A percentile compares a stretch with the other conserved stretches of the same genome.
phyloP scores from a whole-genome alignment of 1,284 basidiomycete genomes.

The Fomitopsis pinicola region DNA sequence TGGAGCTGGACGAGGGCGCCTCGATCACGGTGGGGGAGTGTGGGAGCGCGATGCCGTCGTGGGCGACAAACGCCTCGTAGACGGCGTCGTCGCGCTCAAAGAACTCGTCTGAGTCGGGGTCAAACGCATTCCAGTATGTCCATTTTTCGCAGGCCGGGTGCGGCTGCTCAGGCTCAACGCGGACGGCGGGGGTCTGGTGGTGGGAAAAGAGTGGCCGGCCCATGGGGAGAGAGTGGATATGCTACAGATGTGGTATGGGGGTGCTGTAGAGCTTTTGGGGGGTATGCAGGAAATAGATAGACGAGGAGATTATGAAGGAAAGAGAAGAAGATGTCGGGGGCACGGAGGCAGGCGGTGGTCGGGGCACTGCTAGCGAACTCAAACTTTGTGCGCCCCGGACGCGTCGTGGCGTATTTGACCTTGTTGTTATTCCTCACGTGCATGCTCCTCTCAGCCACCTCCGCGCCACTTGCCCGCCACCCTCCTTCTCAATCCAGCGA shows the following conservation, averaged over 20 bases:
- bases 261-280: slow-evolving; percentile 28
- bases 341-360: background rate
- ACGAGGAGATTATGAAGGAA: background rate
- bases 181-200: slow-evolving; percentile 41
- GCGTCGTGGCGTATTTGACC: slow-evolving; percentile 5
- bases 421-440: slow-evolving; percentile 4
- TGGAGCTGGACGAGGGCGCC: slow-evolving; percentile 20
- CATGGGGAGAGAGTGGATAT: slow-evolving; percentile 34
- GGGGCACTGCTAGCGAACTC: background rate
- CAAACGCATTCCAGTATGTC: slow-evolving; percentile 64
- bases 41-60: slow-evolving; percentile 27
- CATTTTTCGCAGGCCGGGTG: slow-evolving; percentile 49
- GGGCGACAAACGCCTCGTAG: slow-evolving; percentile 56
- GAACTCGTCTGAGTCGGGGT: slow-evolving; percentile 79
- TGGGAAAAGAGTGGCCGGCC: slow-evolving; percentile 66
- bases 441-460: background rate
- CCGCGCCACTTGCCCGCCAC: background rate
- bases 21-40: slow-evolving; percentile 6
- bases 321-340: background rate
- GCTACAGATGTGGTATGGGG: slow-evolving; percentile 21
- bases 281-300: slow-evolving; percentile 14
- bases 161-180: slow-evolving; percentile 43
- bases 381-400: background rate
- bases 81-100: slow-evolving; percentile 54
- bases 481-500: background rate